A percentile compares a stretch with the other conserved stretches of the same genome.
Conservation (phyloP, 2,329 filamentous ascomycete species). For the Penicillium glabrum region DNA sequence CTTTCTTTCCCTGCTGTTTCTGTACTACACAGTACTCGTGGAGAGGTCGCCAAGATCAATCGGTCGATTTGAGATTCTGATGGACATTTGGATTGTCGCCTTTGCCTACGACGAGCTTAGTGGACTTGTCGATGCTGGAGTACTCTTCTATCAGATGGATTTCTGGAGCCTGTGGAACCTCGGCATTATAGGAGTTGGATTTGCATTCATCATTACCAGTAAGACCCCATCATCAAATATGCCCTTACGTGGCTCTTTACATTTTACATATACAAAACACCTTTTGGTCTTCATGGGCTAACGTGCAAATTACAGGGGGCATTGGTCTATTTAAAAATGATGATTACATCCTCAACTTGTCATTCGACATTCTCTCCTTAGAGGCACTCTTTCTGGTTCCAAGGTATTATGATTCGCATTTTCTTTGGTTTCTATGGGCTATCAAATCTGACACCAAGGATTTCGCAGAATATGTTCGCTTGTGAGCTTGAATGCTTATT, state of each 20-base stretch:
- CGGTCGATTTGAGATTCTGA: conserved; percentile 66
- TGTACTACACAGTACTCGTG: conserved; percentile 86
- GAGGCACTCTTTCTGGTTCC: conserved; percentile 90
- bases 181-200: conserved; percentile 71
- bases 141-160: conserved; percentile 79
- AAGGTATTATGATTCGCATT: conserved; percentile 38
- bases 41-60: conserved; percentile 67
- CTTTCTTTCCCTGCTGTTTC: conserved; percentile 70
- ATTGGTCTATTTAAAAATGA: conserved; percentile 65
- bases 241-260: conserved; percentile 11
- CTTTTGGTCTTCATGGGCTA: not conserved
- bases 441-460: conserved; percentile 19
- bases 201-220: conserved; percentile 71
- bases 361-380: conserved; percentile 86
- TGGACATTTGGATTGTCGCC: conserved; percentile 83
- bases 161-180: conserved; percentile 77
- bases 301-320: conserved; percentile 51
- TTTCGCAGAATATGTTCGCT: conserved; percentile 73
- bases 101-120: conserved; percentile 87
- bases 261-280: not conserved
- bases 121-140: conserved; percentile 81
- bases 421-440: not conserved
- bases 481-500: conserved; percentile 83
- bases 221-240: conserved; percentile 41
- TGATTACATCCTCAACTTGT: conserved; percentile 66